Percentiles rank a stretch among this genome's conserved stretches.
Conservation (phyloP, 108 stramenopile genomes). For the Pelagomonas calceolata region DNA sequence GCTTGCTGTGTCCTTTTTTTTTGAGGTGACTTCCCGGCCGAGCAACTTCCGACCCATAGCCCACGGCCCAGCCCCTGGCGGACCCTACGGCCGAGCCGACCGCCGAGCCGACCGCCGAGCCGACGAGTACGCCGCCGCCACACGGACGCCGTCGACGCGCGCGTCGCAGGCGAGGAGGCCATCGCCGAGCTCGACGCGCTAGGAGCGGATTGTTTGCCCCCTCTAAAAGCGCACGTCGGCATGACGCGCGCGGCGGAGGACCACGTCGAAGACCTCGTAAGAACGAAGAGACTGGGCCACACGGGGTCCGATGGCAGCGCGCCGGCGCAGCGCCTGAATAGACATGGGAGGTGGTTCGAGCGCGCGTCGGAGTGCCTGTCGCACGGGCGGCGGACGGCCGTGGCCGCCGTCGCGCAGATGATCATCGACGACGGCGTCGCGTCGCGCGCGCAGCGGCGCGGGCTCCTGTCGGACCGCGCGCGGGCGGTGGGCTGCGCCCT, state of each 20-base stretch:
- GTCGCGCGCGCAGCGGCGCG: slow-evolving; percentile 18
- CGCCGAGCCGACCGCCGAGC: no score
- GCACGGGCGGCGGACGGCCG: slow-evolving; percentile 16
- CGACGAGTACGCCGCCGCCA: no score
- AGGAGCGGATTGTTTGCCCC: no score
- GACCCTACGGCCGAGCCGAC: no score
- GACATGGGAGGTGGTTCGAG: slow-evolving; percentile 22
- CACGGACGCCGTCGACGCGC: no score
- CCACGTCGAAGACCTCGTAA: slow-evolving; percentile 9
- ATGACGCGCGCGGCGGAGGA: neutral
- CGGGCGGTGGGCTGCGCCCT: slow-evolving; percentile 19
- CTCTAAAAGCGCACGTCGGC: no score
- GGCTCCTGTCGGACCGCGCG: slow-evolving; percentile 11
- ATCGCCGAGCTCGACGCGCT: no score
- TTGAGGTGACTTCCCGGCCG: no score
- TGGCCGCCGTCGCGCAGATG: slow-evolving; percentile 20
- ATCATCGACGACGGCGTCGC: slow-evolving; percentile 17
- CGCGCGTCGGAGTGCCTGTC: slow-evolving; percentile 24
- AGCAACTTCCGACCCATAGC: no score
- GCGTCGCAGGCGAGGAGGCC: no score
- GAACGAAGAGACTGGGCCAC: slow-evolving; percentile 12
- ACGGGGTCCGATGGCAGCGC: slow-evolving; percentile 18
- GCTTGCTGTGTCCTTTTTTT: no score
- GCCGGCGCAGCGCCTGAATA: slow-evolving; percentile 20
- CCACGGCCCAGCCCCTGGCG: no score